These are phyloP conservation scores for Cyberlindnera americana DNA, from an alignment of 805 yeast species.

Conservation along the genomic window DNA sequence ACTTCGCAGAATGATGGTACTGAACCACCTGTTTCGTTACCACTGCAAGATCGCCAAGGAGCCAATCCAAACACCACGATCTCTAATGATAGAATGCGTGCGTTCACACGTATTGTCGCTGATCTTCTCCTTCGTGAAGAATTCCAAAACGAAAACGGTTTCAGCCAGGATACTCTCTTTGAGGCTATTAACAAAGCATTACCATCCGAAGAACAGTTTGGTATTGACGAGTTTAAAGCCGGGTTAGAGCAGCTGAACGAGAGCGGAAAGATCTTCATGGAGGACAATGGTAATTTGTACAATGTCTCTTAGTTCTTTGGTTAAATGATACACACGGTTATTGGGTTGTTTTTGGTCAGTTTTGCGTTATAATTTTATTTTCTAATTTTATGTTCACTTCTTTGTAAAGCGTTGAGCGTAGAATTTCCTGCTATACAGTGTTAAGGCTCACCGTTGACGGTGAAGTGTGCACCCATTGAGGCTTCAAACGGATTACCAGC, in stretches of 20 bases:
- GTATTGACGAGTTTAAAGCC: constrained; percentile 33
- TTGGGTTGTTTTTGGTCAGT: neutral
- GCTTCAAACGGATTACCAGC: constrained; percentile 26
- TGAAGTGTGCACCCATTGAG: constrained; percentile 17
- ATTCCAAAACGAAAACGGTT: constrained; percentile 30
- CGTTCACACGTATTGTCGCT: constrained; percentile 10
- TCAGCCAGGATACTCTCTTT: constrained; percentile 28
- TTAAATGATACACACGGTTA: neutral
- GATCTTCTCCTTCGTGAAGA: constrained; percentile 13
- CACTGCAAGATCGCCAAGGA: constrained; percentile 7
- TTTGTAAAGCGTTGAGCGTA: neutral
- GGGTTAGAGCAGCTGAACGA: constrained; percentile 34
- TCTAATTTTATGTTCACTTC: neutral
- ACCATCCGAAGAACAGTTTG: constrained; percentile 35
- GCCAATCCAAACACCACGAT: constrained; percentile 9
- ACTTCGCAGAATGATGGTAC: neutral
- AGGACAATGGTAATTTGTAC: constrained; percentile 26
- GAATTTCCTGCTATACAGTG: too few relatives aligned
- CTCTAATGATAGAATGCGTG: constrained; percentile 15
- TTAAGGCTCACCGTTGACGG: constrained; percentile 1
- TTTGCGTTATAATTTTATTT: neutral
- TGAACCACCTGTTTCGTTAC: too few relatives aligned
- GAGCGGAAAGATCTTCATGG: constrained; percentile 30
- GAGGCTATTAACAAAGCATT: constrained; percentile 33
- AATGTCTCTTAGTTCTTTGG: constrained; percentile 4